Conservation (phyloP, 2,329 filamentous ascomycete genomes). For the Fusarium bactridioides region DNA sequence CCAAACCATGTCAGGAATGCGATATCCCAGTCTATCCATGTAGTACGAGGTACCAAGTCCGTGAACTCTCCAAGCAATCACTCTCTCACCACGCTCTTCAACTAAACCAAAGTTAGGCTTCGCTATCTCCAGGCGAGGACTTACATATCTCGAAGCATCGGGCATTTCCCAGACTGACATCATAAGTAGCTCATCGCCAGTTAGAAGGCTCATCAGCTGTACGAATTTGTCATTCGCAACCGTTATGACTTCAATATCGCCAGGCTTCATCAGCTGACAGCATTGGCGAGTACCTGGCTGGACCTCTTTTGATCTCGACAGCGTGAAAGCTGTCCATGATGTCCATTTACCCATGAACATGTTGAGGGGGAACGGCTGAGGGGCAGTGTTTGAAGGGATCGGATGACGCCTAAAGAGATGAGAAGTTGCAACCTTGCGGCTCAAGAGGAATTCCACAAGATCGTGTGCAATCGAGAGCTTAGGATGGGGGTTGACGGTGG, state of each 20-base stretch:
- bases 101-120: not conserved
- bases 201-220: not conserved
- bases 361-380: not conserved
- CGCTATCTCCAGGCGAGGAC: not conserved
- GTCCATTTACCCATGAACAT: not conserved
- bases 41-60: not conserved
- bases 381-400: not conserved
- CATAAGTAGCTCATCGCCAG: not conserved
- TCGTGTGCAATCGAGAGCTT: not conserved
- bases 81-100: not conserved
- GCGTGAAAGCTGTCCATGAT: not conserved
- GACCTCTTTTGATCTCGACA: not conserved
- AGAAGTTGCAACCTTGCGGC: not conserved
- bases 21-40: not conserved
- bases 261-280: not conserved
- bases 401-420: not conserved
- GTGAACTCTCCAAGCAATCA: not conserved
- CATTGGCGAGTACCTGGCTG: not conserved
- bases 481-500: not conserved
- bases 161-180: not conserved
- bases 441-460: not conserved
- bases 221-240: not conserved
- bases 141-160: not conserved
- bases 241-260: not conserved
- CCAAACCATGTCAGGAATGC: not conserved